phyloP scores from a whole-genome alignment of 148 eudicot genomes.

The Rhododendron ferrugineum region DNA sequence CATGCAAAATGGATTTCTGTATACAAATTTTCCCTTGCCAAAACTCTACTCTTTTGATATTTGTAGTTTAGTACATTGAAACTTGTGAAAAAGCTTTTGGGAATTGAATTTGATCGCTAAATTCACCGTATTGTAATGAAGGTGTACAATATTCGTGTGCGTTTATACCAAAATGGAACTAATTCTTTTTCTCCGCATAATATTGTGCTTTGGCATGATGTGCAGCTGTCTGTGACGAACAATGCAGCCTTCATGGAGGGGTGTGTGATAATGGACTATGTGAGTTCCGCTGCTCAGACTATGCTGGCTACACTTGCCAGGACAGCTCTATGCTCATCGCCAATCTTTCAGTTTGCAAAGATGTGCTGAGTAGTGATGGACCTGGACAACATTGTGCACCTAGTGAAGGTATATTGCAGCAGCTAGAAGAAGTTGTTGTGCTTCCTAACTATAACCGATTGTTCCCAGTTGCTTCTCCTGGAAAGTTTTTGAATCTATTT shows the following conservation, averaged over 20 bases:
- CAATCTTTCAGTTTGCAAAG: conserved; percentile 79
- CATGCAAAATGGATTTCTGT: background rate
- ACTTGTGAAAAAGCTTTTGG: background rate
- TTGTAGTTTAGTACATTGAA: background rate
- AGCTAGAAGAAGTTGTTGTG: conserved; percentile 93
- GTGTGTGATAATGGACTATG: conserved; percentile 94
- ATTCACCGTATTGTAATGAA: background rate
- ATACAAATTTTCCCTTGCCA: background rate
- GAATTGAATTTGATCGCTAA: background rate
- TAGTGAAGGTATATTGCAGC: conserved; percentile 79
- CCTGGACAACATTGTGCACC: conserved; percentile 95
- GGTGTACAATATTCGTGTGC: background rate
- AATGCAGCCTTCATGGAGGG: conserved; percentile 99
- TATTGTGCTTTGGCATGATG: conserved; percentile 14
- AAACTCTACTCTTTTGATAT: background rate
- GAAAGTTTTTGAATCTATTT: conserved; percentile 60
- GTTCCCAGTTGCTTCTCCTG: conserved; percentile 73
- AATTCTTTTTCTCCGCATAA: background rate
- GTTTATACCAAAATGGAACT: background rate
- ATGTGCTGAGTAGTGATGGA: conserved; percentile 58
- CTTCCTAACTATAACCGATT: conserved; percentile 90
- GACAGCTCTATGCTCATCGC: conserved; percentile 72
- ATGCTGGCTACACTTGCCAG: conserved; percentile 95
- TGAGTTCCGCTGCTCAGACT: conserved; percentile 97
- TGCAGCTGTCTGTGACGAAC: conserved; percentile 95